Base-by-base conservation (phyloP, 306 rosid genomes). In the Dryas octopetala region DNA sequence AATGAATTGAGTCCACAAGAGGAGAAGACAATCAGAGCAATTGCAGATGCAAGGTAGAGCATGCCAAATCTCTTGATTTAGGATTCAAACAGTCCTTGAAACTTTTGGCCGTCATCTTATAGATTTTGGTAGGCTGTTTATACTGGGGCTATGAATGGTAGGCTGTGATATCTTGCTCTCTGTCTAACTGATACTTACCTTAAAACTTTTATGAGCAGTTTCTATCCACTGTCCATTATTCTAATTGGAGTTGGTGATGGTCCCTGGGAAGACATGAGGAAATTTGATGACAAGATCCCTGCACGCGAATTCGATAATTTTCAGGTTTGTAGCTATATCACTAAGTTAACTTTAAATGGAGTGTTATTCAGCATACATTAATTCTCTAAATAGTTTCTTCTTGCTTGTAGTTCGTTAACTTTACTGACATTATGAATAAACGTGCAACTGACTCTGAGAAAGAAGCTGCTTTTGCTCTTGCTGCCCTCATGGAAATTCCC, bases 401-500 rank as follows among this genome's bases (percentile, higher is more conserved):
- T 62, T 61, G 73, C 50, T n/a, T 65, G 81, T 79, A 91, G 96
- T 94, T 91, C 70, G 98, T 94, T 38, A 91, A 94, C 83, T 94
- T 88, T 61, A 94, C 96, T 0, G 90, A 75, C 9, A 90, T 94
- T 4, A 87, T 88, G 95, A 78, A 86, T 9, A 80, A 57, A 80
- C 74, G 67, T 76, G 1, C 44, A 13, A 66, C 79, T 66, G 17
- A 85, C 19, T 19, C 93, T 4, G 85, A 86, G 70, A 90, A 88
- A 86, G 97, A 91, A 89, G 76, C 93, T 62, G 85, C 95, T 64
- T 94, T 94, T 80, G 97, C 98, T 82, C 85, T 94, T 3, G 90
- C 95, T 57, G 98, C 97, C 77, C 97, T 94, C 62, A 94, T 94
- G 98, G 97, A 91, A 86, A 85, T 94, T 61, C 98, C 98, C 1